Base-by-base conservation (phyloP, 441 rosid species). In the Isatis lusitanica region DNA sequence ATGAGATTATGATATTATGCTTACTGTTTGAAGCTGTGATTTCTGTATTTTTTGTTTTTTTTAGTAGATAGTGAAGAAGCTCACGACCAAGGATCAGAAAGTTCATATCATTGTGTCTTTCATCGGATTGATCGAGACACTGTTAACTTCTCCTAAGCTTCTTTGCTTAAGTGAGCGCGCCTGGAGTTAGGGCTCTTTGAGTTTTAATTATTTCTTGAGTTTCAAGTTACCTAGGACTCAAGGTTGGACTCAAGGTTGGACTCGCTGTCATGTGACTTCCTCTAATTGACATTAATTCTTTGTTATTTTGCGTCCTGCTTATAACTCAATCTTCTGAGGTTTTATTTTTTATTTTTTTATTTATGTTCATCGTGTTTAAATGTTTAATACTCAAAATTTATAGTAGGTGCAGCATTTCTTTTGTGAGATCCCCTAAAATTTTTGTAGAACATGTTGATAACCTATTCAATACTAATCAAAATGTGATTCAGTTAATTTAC, bases 181-280 rank as follows among this genome's bases (percentile, higher is more conserved):
- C 7, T 50, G 61, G 55, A 64, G 6, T 6, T 62, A 42, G 26
- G 63, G 17, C 1, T 63, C 13, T 9, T 63, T 7, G 10, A 60
- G 30, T 43, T 52, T 24, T 15, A 33, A n/a, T n/a, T 15, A 53
- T 12, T 43, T 1, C 65, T 73, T 64, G 58, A 40, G 24, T 1
- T 4, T 64, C 71, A 73, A 64, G 71, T 64, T 46, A 28, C 40
- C 53, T 67, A 6, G 1, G 68, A 21, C 24, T 21, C 12, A 21
- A 71, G 16, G 40, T 18, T 71, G 1, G 68, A 21, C 24, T 21
- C 12, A 21, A 71, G 16, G 40, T 18, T 71, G 53, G 43, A 30
- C 30, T 63, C 47, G 30, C 5, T 52, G 52, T 51, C 43, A 28
- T 71, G 55, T 5, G 43, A 36, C 46, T 43, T 62, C 13, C 24